phyloP scores from a whole-genome alignment of 192 early-diverging fungal genomes.

The Umbelopsis ramanniana region DNA sequence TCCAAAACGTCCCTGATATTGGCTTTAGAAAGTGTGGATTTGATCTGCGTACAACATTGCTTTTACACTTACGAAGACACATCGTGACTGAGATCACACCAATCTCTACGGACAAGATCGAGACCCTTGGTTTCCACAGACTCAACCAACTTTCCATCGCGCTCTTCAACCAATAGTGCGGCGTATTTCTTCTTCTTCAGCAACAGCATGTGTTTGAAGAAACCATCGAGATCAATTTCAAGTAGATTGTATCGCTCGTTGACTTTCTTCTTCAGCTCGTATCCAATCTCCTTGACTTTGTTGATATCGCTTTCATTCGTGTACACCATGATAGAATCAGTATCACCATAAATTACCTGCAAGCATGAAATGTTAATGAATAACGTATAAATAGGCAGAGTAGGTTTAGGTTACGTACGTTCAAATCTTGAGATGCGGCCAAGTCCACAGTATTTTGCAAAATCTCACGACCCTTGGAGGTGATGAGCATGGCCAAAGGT shows the following conservation, averaged over 20 bases:
- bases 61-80: slow-evolving; percentile 66
- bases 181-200: slow-evolving; percentile 99
- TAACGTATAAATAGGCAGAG: neutral
- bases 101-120: slow-evolving; percentile 96
- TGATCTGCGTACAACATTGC: too few relatives aligned
- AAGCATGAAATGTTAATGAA: too few relatives aligned
- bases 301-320: slow-evolving; percentile 75
- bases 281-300: slow-evolving; percentile 80
- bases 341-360: slow-evolving; percentile 98
- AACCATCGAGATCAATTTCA: slow-evolving; percentile 97
- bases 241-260: slow-evolving; percentile 93
- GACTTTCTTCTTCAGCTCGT: slow-evolving; percentile 79
- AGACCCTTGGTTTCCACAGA: slow-evolving; percentile 89
- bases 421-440: slow-evolving; percentile 75
- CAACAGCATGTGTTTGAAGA: slow-evolving; percentile 87
- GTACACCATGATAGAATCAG: slow-evolving; percentile 98
- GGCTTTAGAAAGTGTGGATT: neutral
- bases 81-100: slow-evolving; percentile 93
- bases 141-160: slow-evolving; percentile 55
- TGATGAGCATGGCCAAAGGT: slow-evolving; percentile 97
- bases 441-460: slow-evolving; percentile 91
- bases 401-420: slow-evolving; percentile 49
- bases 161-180: slow-evolving; percentile 69
- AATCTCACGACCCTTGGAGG: slow-evolving; percentile 93
- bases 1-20: slow-evolving; percentile 63